Conservation (phyloP, 1,284 basidiomycete genomes). For the Apiotrichum gamsii region DNA sequence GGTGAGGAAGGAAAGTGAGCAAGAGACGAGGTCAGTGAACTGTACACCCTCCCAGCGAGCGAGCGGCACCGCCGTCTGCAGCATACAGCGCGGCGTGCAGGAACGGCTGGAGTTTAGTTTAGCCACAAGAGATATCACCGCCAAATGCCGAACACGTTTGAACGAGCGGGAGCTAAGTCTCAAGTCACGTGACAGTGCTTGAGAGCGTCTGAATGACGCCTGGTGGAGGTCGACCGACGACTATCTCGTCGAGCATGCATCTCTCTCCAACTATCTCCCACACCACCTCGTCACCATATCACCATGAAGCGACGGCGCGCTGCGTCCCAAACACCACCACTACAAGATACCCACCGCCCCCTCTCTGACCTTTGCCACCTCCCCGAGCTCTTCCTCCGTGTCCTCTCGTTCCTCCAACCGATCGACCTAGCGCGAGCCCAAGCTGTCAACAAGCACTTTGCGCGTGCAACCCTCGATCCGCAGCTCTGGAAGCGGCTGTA, state of each 20-base stretch:
- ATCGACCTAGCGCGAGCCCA: slow-evolving; percentile 38
- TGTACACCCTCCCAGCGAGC: not conserved
- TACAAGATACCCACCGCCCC: no score
- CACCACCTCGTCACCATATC: not conserved
- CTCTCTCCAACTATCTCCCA: no score
- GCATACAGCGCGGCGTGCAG: no score
- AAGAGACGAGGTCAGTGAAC: not conserved
- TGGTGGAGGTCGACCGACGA: no score
- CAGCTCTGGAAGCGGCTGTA: slow-evolving; percentile 44
- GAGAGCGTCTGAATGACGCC: no score
- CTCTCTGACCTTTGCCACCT: slow-evolving; percentile 33
- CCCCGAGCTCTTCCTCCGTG: slow-evolving; percentile 45
- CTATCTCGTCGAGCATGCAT: no score
- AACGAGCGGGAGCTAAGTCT: no score
- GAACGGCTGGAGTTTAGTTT: no score
- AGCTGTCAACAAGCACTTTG: slow-evolving; percentile 39
- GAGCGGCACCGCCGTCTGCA: not conserved
- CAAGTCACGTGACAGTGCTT: no score
- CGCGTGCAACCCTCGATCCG: slow-evolving; percentile 39
- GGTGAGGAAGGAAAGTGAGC: not conserved
- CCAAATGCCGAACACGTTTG: not conserved
- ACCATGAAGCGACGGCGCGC: slow-evolving; percentile 11
- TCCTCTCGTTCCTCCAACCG: slow-evolving; percentile 37
- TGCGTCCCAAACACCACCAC: not conserved
- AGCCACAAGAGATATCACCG: no score